Base-by-base conservation (phyloP, 1,284 basidiomycete genomes). In the Tylopilus sp. region DNA sequence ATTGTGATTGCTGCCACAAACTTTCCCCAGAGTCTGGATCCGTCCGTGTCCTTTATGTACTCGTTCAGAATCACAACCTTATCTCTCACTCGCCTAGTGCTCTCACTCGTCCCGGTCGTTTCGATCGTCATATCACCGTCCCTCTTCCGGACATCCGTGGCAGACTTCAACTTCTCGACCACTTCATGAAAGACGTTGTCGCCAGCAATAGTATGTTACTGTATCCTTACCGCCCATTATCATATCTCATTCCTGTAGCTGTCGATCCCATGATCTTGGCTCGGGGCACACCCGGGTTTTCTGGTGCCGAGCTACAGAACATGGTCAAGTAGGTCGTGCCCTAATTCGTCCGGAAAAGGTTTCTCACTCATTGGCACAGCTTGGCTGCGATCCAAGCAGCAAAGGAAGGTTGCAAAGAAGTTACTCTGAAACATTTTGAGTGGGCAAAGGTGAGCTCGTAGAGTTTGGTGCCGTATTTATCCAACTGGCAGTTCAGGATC, bases 1-100 rank as follows among this genome's bases (percentile, higher is more conserved):
- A 92, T 96, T 56, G 88, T 95, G 55, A 91, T 95, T 57, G 93
- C 89, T 33, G 94, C 94, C 6, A 97, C 94, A 46, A 97, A 97
- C 70, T 95, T 96, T 70, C 94, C 94, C 2, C 83, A 95, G 62
- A 88, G 87, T 47, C 74, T 97, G 52, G 92, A 95, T 66, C 82
- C 81, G 87, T 90, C 57, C 66, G 85, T 75, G 36, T 35, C 37
- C 44, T 31, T 44, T 7, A n/a, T 29, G 40, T 57, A 18, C 34
- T 46, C 35, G 33, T 44, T 46, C 34, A 29, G n/a, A 43, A 33
- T 20, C 20, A 42, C 21, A 20, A 31, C 43, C 54, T 64, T 38
- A 66, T 55, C 46, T 43, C 15, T 58, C 26, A 44, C 51, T 46
- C 48, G 57, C 50, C 52, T 65, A 92, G 89, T 59, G 94, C 94